A percentile compares a stretch with the other conserved stretches of the same genome.
Evolutionary conservation across 179 eudicot genomes (phyloP).

Genomic region (Amaranthus tricolor): DNA sequence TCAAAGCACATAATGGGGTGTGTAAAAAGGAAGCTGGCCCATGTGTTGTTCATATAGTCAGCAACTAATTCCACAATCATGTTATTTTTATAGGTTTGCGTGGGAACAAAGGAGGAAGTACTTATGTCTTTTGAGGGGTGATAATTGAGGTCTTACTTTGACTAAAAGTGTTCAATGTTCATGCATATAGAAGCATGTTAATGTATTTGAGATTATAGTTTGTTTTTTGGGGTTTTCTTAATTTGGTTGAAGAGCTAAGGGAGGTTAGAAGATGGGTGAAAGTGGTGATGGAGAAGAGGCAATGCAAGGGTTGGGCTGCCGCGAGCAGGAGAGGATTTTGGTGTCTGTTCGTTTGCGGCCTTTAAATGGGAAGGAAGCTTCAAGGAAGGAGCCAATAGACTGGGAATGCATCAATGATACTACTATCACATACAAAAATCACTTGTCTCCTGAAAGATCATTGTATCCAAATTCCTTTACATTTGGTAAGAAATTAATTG

Average conservation of each 20-base stretch:
- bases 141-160: conserved; percentile 16
- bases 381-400: conserved; percentile 47
- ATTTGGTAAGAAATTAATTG: conserved; percentile 47
- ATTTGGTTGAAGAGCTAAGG: neutral
- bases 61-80: neutral
- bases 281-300: conserved; percentile 30
- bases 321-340: conserved; percentile 52
- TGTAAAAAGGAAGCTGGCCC: too few relatives aligned
- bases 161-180: conserved; percentile 6
- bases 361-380: conserved; percentile 52
- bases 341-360: conserved; percentile 74
- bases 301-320: conserved; percentile 24
- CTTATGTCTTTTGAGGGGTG: conserved; percentile 12
- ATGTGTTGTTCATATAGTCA: too few relatives aligned
- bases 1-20: too few relatives aligned
- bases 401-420: conserved; percentile 63
- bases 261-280: conserved; percentile 29
- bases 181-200: conserved; percentile 12
- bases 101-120: neutral
- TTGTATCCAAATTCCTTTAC: conserved; percentile 53
- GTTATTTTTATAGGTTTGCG: neutral
- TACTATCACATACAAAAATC: conserved; percentile 51
- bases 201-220: conserved; percentile 2
- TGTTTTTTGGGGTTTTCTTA: neutral
- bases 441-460: conserved; percentile 43